Percentiles rank a stretch among this genome's conserved stretches.
phyloP scores from a whole-genome alignment of 2,329 filamentous ascomycete genomes.

The Ceratocystis lukuohia region DNA sequence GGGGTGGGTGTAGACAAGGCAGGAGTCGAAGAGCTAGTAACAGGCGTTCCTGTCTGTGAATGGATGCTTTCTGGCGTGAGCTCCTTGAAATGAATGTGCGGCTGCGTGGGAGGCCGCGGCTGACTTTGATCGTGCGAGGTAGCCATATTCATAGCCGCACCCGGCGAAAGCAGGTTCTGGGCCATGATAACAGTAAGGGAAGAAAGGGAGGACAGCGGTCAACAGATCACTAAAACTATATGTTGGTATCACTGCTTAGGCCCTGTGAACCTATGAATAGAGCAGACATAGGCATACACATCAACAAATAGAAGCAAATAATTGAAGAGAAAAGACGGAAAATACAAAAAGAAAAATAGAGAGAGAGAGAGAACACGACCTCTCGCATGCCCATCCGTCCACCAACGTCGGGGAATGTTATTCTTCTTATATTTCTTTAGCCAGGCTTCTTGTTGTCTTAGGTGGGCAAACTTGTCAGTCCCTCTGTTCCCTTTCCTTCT shows the following conservation, averaged over 20 bases:
- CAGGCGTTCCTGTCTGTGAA: background rate
- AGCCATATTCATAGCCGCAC: background rate
- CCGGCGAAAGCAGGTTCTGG: background rate
- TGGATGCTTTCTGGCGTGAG: background rate
- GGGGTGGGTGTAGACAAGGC: background rate
- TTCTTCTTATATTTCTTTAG: background rate
- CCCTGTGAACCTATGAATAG: background rate
- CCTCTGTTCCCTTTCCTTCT: background rate
- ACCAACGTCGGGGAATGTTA: background rate
- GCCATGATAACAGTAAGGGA: background rate
- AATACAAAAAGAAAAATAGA: background rate
- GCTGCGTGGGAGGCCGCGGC: background rate
- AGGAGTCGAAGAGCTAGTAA: background rate
- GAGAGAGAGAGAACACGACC: background rate
- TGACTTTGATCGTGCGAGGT: background rate
- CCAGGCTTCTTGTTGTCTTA: background rate
- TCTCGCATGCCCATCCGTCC: background rate
- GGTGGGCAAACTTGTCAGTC: slow-evolving; percentile 3
- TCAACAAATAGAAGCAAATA: background rate
- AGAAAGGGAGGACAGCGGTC: background rate
- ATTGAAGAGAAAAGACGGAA: background rate
- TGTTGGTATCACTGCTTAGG: background rate
- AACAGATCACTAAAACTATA: background rate
- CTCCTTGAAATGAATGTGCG: background rate
- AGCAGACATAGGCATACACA: background rate